Percentiles rank a stretch among this genome's conserved stretches.
Conservation (phyloP, 352 stramenopile species). For the Albugo candida region DNA sequence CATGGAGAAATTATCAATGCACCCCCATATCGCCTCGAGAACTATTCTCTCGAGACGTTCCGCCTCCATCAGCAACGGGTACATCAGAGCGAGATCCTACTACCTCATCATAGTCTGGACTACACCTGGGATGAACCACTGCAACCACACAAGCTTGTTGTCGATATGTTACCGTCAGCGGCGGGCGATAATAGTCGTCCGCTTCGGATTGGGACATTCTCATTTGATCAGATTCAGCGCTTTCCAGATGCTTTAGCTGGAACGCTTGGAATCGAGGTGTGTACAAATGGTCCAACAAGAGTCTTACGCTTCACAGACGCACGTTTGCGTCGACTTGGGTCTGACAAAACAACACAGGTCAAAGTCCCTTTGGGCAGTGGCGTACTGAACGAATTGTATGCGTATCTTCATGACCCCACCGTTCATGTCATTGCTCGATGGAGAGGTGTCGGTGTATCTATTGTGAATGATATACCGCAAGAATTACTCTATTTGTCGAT, state of each 20-base stretch:
- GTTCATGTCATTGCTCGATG: conserved; percentile 33
- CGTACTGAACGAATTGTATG: conserved; percentile 11
- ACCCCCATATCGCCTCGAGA: conserved; percentile 73
- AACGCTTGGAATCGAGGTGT: conserved; percentile 63
- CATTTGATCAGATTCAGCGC: conserved; percentile 58
- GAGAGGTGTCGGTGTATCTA: conserved; percentile 53
- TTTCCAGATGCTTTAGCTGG: conserved; percentile 58
- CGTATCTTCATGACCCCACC: conserved; percentile 27
- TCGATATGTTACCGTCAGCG: conserved; percentile 76
- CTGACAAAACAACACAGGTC: conserved; percentile 10
- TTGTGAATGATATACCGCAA: conserved; percentile 50
- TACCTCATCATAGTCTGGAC: conserved; percentile 71
- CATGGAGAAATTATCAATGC: conserved; percentile 54
- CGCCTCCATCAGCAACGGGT: conserved; percentile 70
- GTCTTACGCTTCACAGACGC: conserved; percentile 74
- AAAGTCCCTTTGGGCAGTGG: conserved; percentile 3
- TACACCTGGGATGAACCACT: conserved; percentile 80
- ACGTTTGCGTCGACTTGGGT: conserved; percentile 19
- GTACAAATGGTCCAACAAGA: conserved; percentile 69
- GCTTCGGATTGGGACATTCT: conserved; percentile 63
- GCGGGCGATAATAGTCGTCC: conserved; percentile 74
- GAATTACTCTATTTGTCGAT: conserved; percentile 67
- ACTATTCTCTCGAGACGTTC: conserved; percentile 77
- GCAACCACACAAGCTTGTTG: conserved; percentile 51
- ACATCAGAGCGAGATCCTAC: conserved; percentile 60